These are phyloP conservation scores for Metarhizium album DNA, from an alignment of 2,329 filamentous ascomycete species.

Conservation along the genomic window DNA sequence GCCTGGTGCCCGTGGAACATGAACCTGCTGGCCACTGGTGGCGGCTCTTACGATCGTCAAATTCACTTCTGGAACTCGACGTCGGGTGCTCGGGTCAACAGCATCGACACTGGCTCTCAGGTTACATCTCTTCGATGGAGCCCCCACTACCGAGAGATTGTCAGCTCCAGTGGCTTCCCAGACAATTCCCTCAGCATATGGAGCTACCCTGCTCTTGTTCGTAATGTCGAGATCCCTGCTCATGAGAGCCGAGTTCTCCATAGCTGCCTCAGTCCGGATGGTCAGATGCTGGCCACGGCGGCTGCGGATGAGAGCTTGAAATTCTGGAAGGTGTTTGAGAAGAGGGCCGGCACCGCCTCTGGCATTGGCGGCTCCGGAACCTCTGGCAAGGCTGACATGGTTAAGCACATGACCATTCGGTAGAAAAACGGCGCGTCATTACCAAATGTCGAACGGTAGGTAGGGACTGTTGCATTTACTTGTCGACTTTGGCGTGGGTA, in stretches of 20 bases:
- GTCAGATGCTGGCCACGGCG: conserved; percentile 94
- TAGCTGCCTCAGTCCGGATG: conserved; percentile 93
- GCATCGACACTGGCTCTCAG: conserved; percentile 96
- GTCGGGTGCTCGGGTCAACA: conserved; percentile 93
- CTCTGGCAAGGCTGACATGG: conserved; percentile 71
- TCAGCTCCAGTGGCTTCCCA: conserved; percentile 96
- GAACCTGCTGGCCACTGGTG: conserved; percentile 92
- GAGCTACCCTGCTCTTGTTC: conserved; percentile 95
- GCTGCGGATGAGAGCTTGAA: conserved; percentile 95
- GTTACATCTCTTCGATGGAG: conserved; percentile 96
- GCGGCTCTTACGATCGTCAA: conserved; percentile 90
- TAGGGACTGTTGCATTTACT: conserved; percentile 34
- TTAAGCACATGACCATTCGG: conserved; percentile 92
- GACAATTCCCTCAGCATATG: conserved; percentile 98
- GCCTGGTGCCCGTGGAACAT: conserved; percentile 99
- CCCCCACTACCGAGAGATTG: conserved; percentile 94
- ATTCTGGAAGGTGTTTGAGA: conserved; percentile 99
- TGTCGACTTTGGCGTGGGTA: conserved; percentile 20
- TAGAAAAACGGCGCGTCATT: conserved; percentile 31
- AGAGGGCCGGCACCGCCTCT: conserved; percentile 71
- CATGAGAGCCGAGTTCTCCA: conserved; percentile 95
- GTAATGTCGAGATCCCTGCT: conserved; percentile 94
- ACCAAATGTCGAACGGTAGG: conserved; percentile 30
- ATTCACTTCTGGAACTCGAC: conserved; percentile 99
- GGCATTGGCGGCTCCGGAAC: conserved; percentile 55